Evolutionary conservation across 495 filamentous ascomycete genomes (phyloP), one percentile per base, ranked within the genome.

Genomic region (Xylaria scruposa): DNA sequence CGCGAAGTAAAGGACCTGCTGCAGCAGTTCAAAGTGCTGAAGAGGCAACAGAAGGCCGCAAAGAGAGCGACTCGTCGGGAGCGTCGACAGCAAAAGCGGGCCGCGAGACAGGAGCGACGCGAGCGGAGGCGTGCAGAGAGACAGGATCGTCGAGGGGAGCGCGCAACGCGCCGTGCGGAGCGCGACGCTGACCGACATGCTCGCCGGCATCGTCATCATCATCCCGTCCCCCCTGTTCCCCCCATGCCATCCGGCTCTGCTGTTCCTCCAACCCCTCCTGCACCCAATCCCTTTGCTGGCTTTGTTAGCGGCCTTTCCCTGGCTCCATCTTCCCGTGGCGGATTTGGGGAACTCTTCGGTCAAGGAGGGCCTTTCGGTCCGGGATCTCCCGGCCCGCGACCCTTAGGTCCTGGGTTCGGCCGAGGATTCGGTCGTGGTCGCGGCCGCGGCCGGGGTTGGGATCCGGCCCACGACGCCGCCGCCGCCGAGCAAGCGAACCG

Each of bases 11-110:
- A 74, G 53, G 70, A 70, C 0, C 70, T 86, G 26, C 71, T 83
- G 33, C 77, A 80, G 59, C 75, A 78, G 24, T 83, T 85, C 78
- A 82, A 82, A 67, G 73, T 72, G 2, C 74, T 82, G 10, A 85
- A 85, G 76, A 79, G 76, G 33, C 70, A 80, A 46, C 85, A 87
- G 73, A 80, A 75, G 62, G 70, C 47, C 8, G 17, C 68, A 5
- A 24, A 56, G 31, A 73, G 47, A 53, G 31, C 58, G 0, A 21
- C 47, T 17, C 75, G 72, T 15, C 74, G 56, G 40, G 69, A 74
- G 31, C 33, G 62, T 33, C 63, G 73, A 21, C 73, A 68, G 38
- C 71, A 81, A 66, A 81, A 75, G 58, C 68, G 67, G 33, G 76
- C 72, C 13, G 64, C 74, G 31, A 74, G 75, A 63, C 72, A 70